Base-by-base conservation (phyloP, 1,284 basidiomycete species). In the Phylloboletellus chloephorus region DNA sequence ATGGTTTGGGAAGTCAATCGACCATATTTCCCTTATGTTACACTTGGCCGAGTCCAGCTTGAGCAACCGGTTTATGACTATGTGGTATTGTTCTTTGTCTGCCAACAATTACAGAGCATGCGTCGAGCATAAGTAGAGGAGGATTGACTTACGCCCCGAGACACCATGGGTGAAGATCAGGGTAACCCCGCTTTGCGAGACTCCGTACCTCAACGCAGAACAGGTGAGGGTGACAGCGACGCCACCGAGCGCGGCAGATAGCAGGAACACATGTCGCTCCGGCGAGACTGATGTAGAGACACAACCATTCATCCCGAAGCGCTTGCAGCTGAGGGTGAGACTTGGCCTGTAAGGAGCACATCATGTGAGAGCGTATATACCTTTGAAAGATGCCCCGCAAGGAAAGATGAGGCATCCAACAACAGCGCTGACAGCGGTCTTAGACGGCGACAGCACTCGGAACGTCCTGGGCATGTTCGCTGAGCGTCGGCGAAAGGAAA, bases 41-140 rank as follows among this genome's bases (percentile, higher is more conserved):
- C 42, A 51, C 31, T 52, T 58, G 50, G 26, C 37, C 21, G n/a
- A 50, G 37, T 39, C 65, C 54, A 60, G 47, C 10, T 49, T 31
- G 48, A 75, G 69, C 5, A 77, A 49, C 8, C 51, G 52, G n/a
- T 60, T 46, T 5, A 78, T 62, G 5, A 65, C 53, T 1, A 67
- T 63, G 35, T 75, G 71, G 66, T 76, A 78, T 49, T 72, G 65
- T 48, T 76, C 74, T 50, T 77, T 77, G 43, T 73, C 74, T 76
- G 23, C 17, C 10, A 23, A 22, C 3, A 16, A 24, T 4, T n/a
- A 20, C 17, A 6, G 6, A 20, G 10, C 1, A 13, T 12, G 12
- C 8, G n/a, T 39, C 20, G 3, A 35, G 20, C 23, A 25, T 4
- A 7, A 20, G 23, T 13, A 24, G 15, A 25, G 4, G 12, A n/a